Base-by-base conservation (phyloP, 495 filamentous ascomycete genomes). In the Collariella sp. region DNA sequence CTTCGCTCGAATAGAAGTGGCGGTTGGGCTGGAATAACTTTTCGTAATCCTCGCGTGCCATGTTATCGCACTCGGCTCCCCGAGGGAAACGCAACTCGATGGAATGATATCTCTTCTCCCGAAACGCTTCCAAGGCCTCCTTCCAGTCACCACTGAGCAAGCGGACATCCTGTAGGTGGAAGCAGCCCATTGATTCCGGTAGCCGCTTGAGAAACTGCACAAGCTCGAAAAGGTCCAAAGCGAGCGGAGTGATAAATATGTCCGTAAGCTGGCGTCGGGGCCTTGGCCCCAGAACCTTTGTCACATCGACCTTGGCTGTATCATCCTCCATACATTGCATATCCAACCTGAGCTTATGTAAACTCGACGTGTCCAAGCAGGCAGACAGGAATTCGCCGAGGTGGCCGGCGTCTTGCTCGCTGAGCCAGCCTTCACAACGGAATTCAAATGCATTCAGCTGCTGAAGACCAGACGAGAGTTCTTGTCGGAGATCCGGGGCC, bases 61-160 rank as follows among this genome's bases (percentile, higher is more conserved):
- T 54, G 23, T 38, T 15, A 13, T 54, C 33, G 11, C 31, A 26
- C 51, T 54, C 51, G n/a, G 51, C 51, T 29, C 42, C 51, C 0
- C 5, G 12, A 10, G 51, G 42, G 6, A 1, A 5, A 7, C 20
- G 24, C 5, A 54, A 5, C 0, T 29, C 2, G 20, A 29, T 22
- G 18, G 10, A 11, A 2, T 7, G 26, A 16, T 11, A 49, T 23
- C 18, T 55, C 44, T 55, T 39, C 22, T 49, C 16, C 20, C 45
- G 44, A 12, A 55, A 16, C n/a, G 24, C 53, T 42, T 49, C 53
- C n/a, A 55, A 38, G 16, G 18, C 53, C 15, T 55, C 45, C 13
- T 39, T 23, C 53, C 53, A 55, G 13, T 44, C 39, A 3, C 53
- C 53, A 13, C 24, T 49, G 13, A 19, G 35, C 45, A 55, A 55